Base-by-base conservation (phyloP, 768 basidiomycete genomes). In the Pisolithus tinctorius region DNA sequence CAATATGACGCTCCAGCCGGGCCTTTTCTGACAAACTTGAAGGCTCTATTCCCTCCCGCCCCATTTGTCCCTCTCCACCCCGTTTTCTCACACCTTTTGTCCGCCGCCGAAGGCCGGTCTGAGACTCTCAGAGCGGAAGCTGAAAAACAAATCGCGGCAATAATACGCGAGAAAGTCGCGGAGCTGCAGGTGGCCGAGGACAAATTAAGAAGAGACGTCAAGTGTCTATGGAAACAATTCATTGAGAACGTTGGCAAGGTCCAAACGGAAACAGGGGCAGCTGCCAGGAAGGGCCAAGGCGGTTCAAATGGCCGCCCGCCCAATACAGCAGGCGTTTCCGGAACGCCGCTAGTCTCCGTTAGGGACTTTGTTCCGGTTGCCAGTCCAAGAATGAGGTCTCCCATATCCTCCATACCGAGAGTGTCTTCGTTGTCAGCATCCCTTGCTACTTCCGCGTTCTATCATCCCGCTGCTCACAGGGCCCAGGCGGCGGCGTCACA, bases 11-110 rank as follows among this genome's bases (percentile, higher is more conserved):
- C 48, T 27, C 60, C 68, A 16, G 54, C 58, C 4, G 58, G 55
- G 17, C 60, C 68, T 42, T 75, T 76, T 63, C 70, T 90, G 41
- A 75, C 80, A 37, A 66, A 74, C 51, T 57, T 86, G 55, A 75
- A 76, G 37, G 75, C 83, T 5, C 67, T 90, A 37, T 85, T 88
- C 63, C 80, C 82, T 26, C 87, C 87, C 16, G 80, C 84, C 20
- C 88, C 88, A 16, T 90, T 86, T 66, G 79, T 84, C 0, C 83
- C 88, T 6, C 80, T 83, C 16, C 85, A 91, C 58, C 80, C 81
- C 6, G 78, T 82, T 39, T 91, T 90, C 60, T 55, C 71, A 40
- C 81, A 86, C 63, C 72, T 91, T 30, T 74, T 83, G 14, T 71
- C 75, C 23, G 60, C 82, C 45, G 88, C 88, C 13, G 62, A 69